Conservation (phyloP, 345 rosid genomes). For the Gynandropsis gynandra region DNA sequence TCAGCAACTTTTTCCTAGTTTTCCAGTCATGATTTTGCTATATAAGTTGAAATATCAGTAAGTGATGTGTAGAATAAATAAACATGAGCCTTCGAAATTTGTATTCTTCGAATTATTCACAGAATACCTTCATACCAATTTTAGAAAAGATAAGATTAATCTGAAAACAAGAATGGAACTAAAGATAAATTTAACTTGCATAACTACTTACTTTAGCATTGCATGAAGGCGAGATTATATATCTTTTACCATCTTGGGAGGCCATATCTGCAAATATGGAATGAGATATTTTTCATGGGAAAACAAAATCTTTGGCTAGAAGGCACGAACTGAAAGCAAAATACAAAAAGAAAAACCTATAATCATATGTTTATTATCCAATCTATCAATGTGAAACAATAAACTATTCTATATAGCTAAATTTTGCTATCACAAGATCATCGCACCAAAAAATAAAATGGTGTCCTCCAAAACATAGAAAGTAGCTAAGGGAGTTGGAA, state of each 20-base stretch:
- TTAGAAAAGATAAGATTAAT: slow-evolving; percentile 5
- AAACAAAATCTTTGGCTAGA: slow-evolving; percentile 8
- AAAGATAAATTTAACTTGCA: slow-evolving; percentile 51
- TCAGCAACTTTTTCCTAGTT: neutral
- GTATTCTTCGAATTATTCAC: slow-evolving; percentile 1
- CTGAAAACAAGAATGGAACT: slow-evolving; percentile 1
- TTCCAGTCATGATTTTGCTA: neutral
- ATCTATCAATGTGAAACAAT: no score
- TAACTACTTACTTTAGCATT: slow-evolving; percentile 70
- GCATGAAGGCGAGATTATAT: slow-evolving; percentile 84
- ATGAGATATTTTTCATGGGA: slow-evolving; percentile 2
- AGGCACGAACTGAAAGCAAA: slow-evolving; percentile 3
- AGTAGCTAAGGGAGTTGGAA: no score
- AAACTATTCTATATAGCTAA: slow-evolving; percentile 1
- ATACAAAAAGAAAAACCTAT: slow-evolving; percentile 4
- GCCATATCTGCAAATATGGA: slow-evolving; percentile 72
- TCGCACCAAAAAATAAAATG: slow-evolving; percentile 4
- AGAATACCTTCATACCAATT: slow-evolving; percentile 9
- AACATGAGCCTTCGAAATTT: neutral
- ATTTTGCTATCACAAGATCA: slow-evolving; percentile 3
- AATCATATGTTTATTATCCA: no score
- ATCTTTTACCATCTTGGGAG: slow-evolving; percentile 94
- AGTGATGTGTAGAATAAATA: neutral
- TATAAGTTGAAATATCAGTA: slow-evolving; percentile 3
- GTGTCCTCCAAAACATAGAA: no score